phyloP scores from a whole-genome alignment of 306 rosid genomes.

The Chamaecrista fasciculata region DNA sequence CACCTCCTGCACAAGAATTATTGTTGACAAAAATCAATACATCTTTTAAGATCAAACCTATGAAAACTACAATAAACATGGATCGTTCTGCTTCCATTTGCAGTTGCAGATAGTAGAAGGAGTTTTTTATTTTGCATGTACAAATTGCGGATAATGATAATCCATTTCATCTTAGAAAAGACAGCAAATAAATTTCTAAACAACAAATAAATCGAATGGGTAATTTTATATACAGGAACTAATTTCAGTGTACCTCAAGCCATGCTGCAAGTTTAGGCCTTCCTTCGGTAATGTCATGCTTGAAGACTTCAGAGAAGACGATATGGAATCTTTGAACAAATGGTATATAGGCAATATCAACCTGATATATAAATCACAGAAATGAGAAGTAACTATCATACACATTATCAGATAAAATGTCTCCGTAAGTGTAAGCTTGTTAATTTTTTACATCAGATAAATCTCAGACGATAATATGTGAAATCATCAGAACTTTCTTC shows the following conservation, averaged over 20 bases:
- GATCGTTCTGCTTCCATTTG: background rate
- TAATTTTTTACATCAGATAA: background rate
- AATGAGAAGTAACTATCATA: background rate
- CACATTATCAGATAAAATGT: background rate
- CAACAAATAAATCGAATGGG: background rate
- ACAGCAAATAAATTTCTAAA: background rate
- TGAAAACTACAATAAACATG: background rate
- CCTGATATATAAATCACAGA: constrained; percentile 33
- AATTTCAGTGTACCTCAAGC: constrained; percentile 46
- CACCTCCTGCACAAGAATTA: constrained; percentile 47
- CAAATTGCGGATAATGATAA: no score
- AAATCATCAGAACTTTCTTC: background rate
- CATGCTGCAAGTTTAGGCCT: constrained; percentile 61
- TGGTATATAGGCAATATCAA: constrained; percentile 55
- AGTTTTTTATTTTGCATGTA: background rate
- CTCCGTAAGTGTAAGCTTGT: background rate
- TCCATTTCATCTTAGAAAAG: background rate
- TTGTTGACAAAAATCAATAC: constrained; percentile 8
- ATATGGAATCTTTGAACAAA: constrained; percentile 53
- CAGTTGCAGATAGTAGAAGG: background rate
- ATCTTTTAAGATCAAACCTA: background rate
- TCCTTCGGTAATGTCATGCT: constrained; percentile 48
- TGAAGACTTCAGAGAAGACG: constrained; percentile 38
- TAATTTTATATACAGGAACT: background rate
- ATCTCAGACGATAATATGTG: background rate